These are phyloP conservation scores for Eucalyptus melliodora DNA, from an alignment of 345 rosid genomes.

Conservation along the genomic window DNA sequence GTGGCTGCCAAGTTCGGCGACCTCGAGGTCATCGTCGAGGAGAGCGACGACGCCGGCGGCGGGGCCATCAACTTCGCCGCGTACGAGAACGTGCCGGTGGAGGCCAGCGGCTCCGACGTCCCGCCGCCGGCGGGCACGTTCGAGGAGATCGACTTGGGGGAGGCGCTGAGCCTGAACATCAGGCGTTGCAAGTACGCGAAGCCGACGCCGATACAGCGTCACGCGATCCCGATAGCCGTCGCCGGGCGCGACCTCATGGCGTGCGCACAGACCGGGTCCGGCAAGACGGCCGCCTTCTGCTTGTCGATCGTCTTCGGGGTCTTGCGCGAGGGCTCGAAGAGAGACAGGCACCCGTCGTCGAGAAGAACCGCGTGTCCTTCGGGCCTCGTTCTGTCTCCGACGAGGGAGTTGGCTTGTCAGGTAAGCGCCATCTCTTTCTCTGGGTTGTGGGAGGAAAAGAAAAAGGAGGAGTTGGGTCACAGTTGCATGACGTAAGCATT, in stretches of 20 bases:
- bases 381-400: conserved; percentile 42
- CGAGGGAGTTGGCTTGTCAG: conserved; percentile 51
- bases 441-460: background rate
- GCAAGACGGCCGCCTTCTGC: conserved; percentile 47
- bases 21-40: background rate
- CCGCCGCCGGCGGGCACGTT: conserved; percentile 13
- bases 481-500: background rate
- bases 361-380: conserved; percentile 8
- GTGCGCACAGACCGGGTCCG: conserved; percentile 46
- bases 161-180: conserved; percentile 18
- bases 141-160: conserved; percentile 20
- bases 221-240: conserved; percentile 36
- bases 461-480: background rate
- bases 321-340: background rate
- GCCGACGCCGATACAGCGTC: conserved; percentile 41
- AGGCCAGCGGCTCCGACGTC: conserved; percentile 12
- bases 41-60: background rate
- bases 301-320: conserved; percentile 30
- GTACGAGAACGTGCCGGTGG: conserved; percentile 16
- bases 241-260: conserved; percentile 57
- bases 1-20: background rate
- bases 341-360: background rate
- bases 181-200: conserved; percentile 25
- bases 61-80: background rate
- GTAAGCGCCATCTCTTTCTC: background rate